Conservation (phyloP, 2,329 filamentous ascomycete species). For the Phialophora verrucosa region DNA sequence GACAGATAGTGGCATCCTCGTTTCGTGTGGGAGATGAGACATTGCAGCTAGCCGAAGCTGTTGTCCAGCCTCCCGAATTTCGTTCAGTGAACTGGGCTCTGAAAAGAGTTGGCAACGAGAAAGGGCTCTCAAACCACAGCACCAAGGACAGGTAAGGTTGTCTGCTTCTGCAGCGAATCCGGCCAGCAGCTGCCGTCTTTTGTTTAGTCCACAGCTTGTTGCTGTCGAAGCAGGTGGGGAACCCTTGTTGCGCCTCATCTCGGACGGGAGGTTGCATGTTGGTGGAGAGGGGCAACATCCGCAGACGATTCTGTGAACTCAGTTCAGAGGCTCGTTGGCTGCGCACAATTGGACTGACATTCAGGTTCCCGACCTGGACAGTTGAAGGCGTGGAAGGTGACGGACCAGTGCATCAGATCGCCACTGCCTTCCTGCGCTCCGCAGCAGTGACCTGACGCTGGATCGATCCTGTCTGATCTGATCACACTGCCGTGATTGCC, state of each 20-base stretch:
- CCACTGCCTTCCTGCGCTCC: conserved; percentile 15
- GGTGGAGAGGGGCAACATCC: conserved; percentile 15
- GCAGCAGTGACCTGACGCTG: conserved; percentile 10
- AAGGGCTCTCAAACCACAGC: not conserved
- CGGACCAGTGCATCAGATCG: conserved; percentile 16
- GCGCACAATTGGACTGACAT: conserved; percentile 3
- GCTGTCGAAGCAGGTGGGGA: conserved; percentile 7
- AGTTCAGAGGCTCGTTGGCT: not conserved
- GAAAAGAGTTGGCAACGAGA: not conserved
- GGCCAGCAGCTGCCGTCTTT: not conserved
- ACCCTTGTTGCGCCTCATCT: conserved; percentile 8
- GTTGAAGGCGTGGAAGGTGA: conserved; percentile 4
- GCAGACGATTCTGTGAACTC: conserved; percentile 1
- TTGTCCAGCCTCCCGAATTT: conserved; percentile 30
- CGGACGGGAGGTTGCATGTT: conserved; percentile 19
- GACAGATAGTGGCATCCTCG: conserved; percentile 27
- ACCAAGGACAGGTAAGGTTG: conserved; percentile 6
- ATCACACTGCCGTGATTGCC: conserved; percentile 14
- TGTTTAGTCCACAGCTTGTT: conserved; percentile 3
- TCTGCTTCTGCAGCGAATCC: not conserved
- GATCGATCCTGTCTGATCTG: conserved; percentile 20
- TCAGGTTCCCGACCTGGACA: conserved; percentile 4
- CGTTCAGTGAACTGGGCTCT: conserved; percentile 11
- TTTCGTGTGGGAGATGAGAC: conserved; percentile 28
- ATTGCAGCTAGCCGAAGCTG: conserved; percentile 34